Conservation (phyloP, 805 yeast species). For the Brettanomyces naardenensis region DNA sequence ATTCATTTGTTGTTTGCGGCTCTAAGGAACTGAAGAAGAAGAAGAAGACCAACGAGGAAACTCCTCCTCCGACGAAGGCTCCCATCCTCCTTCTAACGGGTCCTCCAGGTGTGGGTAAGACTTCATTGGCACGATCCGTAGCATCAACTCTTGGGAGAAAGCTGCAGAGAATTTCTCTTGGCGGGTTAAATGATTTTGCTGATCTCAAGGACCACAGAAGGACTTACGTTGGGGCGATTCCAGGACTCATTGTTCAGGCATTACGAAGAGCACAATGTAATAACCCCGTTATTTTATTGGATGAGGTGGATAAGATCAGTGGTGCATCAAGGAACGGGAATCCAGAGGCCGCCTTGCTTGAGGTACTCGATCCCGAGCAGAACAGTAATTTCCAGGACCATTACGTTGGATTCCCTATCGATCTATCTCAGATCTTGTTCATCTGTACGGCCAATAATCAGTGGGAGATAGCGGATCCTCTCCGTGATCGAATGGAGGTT, state of each 20-base stretch:
- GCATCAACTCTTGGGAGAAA: constrained; percentile 67
- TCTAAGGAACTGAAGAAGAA: too few species aligned
- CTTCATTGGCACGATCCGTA: constrained; percentile 76
- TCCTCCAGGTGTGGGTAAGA: constrained; percentile 93
- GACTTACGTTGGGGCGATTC: constrained; percentile 89
- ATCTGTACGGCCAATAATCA: constrained; percentile 83
- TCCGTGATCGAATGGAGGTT: constrained; percentile 78
- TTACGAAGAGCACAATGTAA: constrained; percentile 65
- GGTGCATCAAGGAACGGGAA: constrained; percentile 45
- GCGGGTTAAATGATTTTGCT: constrained; percentile 84
- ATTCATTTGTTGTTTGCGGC: neutral
- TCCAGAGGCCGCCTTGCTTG: constrained; percentile 83
- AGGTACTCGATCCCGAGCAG: constrained; percentile 87
- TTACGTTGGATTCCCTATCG: constrained; percentile 79
- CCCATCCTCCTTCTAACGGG: constrained; percentile 81
- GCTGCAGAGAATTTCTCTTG: constrained; percentile 74
- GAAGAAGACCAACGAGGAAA: neutral
- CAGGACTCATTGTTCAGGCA: constrained; percentile 74
- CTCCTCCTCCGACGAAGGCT: constrained; percentile 27
- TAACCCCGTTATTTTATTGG: constrained; percentile 78
- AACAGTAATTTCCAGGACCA: constrained; percentile 72
- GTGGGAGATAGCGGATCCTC: constrained; percentile 62
- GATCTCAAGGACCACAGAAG: constrained; percentile 88
- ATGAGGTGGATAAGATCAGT: constrained; percentile 68
- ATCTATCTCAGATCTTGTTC: constrained; percentile 71